These are phyloP conservation scores for Globisporangium rhizosaccharum DNA, from an alignment of 352 stramenopile genomes.

Conservation along the genomic window DNA sequence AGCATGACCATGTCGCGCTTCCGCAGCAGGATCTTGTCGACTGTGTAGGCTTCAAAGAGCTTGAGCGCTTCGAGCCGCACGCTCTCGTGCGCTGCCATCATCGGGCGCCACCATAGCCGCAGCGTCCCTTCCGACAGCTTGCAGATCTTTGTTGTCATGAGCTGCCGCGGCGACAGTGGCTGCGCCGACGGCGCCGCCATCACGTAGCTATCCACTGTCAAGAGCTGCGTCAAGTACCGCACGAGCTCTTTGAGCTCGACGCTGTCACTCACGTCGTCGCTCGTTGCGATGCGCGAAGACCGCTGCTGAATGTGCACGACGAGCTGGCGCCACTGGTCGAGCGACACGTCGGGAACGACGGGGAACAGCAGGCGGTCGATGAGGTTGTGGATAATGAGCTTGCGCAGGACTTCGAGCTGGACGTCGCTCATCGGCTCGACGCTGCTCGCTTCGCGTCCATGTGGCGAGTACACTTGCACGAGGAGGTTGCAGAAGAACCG, in stretches of 20 bases:
- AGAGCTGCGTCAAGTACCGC: constrained; percentile 43
- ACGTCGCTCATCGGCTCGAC: constrained; percentile 27
- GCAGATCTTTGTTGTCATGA: constrained; percentile 28
- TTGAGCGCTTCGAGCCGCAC: constrained; percentile 53
- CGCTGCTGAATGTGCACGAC: constrained; percentile 58
- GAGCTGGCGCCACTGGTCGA: constrained; percentile 61
- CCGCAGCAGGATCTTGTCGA: constrained; percentile 53
- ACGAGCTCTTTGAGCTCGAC: constrained; percentile 61
- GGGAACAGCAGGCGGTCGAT: constrained; percentile 68
- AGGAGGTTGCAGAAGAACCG: constrained; percentile 77
- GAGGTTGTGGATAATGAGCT: constrained; percentile 61
- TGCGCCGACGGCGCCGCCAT: background rate
- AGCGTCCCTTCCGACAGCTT: constrained; percentile 66
- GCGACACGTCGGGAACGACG: constrained; percentile 16
- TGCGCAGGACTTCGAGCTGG: constrained; percentile 30
- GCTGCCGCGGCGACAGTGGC: constrained; percentile 14
- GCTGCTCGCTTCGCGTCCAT: constrained; percentile 14
- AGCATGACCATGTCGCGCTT: constrained; percentile 63
- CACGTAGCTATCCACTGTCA: constrained; percentile 22
- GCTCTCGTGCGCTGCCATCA: constrained; percentile 37
- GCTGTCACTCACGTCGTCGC: constrained; percentile 16
- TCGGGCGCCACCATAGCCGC: constrained; percentile 54
- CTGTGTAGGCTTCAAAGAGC: constrained; percentile 71
- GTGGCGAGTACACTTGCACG: constrained; percentile 52
- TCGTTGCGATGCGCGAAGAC: constrained; percentile 20